Percentiles rank a stretch among this genome's conserved stretches.
phyloP scores from a whole-genome alignment of 306 rosid genomes.

The Vigna nakashimae region DNA sequence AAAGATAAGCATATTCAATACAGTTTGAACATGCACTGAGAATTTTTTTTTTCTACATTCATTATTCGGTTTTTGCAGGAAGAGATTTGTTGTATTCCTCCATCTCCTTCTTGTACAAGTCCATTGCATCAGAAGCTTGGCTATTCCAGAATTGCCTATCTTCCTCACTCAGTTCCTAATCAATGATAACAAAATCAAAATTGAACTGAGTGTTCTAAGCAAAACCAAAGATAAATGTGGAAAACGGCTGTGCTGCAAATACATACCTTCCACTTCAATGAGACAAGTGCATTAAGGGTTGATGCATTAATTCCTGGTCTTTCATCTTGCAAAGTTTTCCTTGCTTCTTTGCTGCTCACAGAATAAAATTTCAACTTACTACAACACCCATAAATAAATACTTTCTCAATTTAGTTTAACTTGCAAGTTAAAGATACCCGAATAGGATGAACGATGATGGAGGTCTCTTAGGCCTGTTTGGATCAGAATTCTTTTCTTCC shows the following conservation, averaged over 20 bases:
- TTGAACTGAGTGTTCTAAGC: neutral
- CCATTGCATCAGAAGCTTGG: conserved; percentile 85
- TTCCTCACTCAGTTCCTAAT: conserved; percentile 79
- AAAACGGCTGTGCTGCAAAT: neutral
- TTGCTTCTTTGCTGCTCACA: conserved; percentile 70
- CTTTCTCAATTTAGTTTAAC: neutral
- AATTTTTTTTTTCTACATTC: neutral
- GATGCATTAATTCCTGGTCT: conserved; percentile 58
- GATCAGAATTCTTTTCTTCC: conserved; percentile 69
- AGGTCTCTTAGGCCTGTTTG: conserved; percentile 91
- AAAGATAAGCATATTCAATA: conserved; percentile 43
- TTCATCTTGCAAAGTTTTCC: conserved; percentile 70
- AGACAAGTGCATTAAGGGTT: conserved; percentile 68
- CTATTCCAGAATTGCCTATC: conserved; percentile 73
- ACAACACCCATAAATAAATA: neutral
- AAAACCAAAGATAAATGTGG: neutral
- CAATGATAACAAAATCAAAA: neutral
- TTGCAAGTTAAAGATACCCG: conserved; percentile 50
- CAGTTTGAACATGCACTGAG: conserved; percentile 50
- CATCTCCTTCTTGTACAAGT: conserved; percentile 75
- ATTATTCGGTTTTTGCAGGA: conserved; percentile 41
- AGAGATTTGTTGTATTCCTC: conserved; percentile 72
- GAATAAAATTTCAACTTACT: neutral
- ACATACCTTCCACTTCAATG: conserved; percentile 83
- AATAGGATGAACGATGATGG: conserved; percentile 77